phyloP scores from a whole-genome alignment of 2,329 filamentous ascomycete species.

The Lachnum nothofagi region DNA sequence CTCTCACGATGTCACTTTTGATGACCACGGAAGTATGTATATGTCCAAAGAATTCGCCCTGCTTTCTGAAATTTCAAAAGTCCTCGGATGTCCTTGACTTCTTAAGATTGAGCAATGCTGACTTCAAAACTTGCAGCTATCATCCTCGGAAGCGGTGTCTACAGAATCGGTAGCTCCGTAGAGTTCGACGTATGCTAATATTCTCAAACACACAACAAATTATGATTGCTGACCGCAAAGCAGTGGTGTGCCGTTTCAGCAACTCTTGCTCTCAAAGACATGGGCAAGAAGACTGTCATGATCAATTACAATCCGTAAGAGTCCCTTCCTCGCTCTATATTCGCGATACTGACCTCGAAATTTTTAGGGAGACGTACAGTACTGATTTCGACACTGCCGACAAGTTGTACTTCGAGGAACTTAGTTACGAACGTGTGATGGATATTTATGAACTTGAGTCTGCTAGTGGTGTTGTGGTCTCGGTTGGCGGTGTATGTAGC shows the following conservation, averaged over 20 bases:
- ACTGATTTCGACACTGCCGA: constrained; percentile 90
- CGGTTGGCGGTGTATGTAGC: constrained; percentile 88
- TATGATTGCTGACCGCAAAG: constrained; percentile 90
- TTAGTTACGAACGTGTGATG: constrained; percentile 96
- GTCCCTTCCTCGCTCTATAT: constrained; percentile 8
- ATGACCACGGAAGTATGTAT: constrained; percentile 67
- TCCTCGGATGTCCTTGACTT: not conserved
- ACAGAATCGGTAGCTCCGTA: constrained; percentile 94
- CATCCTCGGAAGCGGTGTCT: constrained; percentile 89
- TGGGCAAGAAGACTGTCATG: constrained; percentile 97
- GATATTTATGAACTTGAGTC: constrained; percentile 94
- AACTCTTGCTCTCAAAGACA: constrained; percentile 65
- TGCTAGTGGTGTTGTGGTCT: constrained; percentile 84
- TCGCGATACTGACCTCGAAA: not conserved
- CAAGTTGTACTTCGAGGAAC: constrained; percentile 91
- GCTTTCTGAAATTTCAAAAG: not conserved
- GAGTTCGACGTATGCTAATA: too few relatives aligned
- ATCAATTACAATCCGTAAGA: constrained; percentile 65
- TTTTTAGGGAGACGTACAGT: constrained; percentile 56
- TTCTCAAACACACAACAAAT: too few relatives aligned
- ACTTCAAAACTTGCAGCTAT: constrained; percentile 42
- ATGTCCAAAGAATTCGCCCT: not conserved
- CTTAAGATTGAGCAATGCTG: not conserved
- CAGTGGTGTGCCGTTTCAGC: constrained; percentile 33
- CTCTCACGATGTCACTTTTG: constrained; percentile 86